Evolutionary conservation across 345 rosid genomes (phyloP), one percentile per base, ranked within the genome.

Genomic region (Aethionema arabicum): DNA sequence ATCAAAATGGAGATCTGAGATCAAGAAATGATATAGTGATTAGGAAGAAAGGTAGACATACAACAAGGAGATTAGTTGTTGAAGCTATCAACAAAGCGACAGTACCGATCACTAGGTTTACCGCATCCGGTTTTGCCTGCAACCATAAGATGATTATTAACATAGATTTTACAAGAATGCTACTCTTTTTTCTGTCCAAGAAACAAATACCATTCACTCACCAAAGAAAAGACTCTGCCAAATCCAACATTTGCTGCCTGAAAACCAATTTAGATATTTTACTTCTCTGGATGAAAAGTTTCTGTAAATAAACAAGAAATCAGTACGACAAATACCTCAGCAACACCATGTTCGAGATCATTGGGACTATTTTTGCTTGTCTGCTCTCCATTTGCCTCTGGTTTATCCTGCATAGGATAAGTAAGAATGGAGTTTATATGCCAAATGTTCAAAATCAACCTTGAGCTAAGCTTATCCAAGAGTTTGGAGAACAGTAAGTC

Each of bases 91-190:
- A 69, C 54, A 89, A 75, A 5, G 96, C 95, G 61, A 84, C 37
- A 58, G 96, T 89, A 53, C 83, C 96, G 38, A 86, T 53, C 49
- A 72, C 71, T 32, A 89, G 78, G 76, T 84, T 81, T 48, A 86
- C 91, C 5, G 96, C 83, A 76, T 89, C 96, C 0, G 87, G 84
- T 46, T 80, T 89, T 63, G 95, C 96, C 95, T 89, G 79, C 50
- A 56, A 65, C 16, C 39, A 36, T 48, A 43, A 52, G 50, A 21
- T 9, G 33, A 58, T 50, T 15, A 65, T 50, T 14, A 6, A 37
- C 5, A 14, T 33, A 29, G 6, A 13, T 30, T 31, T 5, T 11
- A 40, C 11, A 50, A 42, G 32, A 59, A 46, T 36, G 12, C 5
- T 37, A 45, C 0, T 29, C 16, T 0, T 6, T 12, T 8, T 39